Base-by-base conservation (phyloP, 2,329 filamentous ascomycete genomes). In the Cladosporium colombiae region DNA sequence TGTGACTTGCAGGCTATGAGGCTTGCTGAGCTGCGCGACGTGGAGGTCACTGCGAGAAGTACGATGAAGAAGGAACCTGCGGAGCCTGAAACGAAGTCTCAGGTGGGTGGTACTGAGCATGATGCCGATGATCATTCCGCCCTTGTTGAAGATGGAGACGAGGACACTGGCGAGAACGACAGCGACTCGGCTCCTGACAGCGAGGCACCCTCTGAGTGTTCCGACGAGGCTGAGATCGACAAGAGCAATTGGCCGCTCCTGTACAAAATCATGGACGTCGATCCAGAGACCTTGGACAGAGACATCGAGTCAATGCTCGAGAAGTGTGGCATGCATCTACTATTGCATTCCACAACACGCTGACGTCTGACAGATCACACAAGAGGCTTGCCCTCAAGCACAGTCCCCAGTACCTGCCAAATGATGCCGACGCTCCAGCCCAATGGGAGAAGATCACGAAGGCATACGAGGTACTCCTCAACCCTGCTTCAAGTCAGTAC, bases 191-290 rank as follows among this genome's bases (percentile, higher is more conserved):
- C 13, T 18, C 29, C 49, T 10, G 18, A 1, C 49, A 37, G n/a
- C 13, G 33, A 57, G 23, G 16, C 55, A 25, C 8, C 1, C 55
- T 57, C 33, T 21, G 55, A 35, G 33, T 57, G 40, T 18, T 40
- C 21, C 11, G 46, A 65, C 7, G 64, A 62, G 18, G 29, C 57
- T 4, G 49, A 62, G 27, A 25, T 49, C 18, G 64, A 66, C 50
- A 49, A 55, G 31, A 60, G 31, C 2, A 16, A 35, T 13, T 72
- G 69, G 71, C 71, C 68, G 7, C 63, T 73, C 5, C 66, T 71
- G 29, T 74, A 73, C 63, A 69, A 68, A 10, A 71, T 74, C 27
- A 50, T 74, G n/a, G 69, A 70, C 44, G 62, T 74, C 33, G 66
- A 71, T 35, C 72, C 72, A 1, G 59, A 53, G 5, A 69, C 70